Conservation (phyloP, 2,329 filamentous ascomycete genomes). For the Cadophora malorum region DNA sequence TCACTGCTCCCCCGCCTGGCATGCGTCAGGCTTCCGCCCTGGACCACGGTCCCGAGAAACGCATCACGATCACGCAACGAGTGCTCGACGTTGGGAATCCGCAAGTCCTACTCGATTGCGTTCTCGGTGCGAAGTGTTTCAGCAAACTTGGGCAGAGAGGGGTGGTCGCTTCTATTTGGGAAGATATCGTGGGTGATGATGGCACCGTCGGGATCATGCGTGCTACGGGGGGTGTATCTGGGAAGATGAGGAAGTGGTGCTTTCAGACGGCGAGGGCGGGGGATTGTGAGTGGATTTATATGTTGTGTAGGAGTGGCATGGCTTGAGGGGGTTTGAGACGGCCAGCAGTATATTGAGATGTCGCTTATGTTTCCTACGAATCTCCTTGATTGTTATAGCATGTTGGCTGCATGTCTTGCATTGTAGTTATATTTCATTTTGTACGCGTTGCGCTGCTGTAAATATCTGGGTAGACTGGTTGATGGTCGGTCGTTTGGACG, state of each 20-base stretch:
- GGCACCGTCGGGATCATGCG: constrained; percentile 38
- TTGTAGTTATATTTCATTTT: constrained; percentile 5
- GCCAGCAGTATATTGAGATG: constrained; percentile 2
- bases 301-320: constrained; percentile 20
- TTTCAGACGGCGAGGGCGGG: constrained; percentile 37
- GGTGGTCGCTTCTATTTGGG: constrained; percentile 40
- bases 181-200: constrained; percentile 41
- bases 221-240: constrained; percentile 38
- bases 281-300: constrained; percentile 43
- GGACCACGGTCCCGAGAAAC: constrained; percentile 77
- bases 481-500: no score
- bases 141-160: constrained; percentile 37
- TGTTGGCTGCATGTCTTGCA: constrained; percentile 7
- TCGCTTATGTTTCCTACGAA: background rate
- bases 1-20: constrained; percentile 74
- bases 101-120: constrained; percentile 34
- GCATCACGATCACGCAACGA: constrained; percentile 55
- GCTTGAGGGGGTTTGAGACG: background rate
- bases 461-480: no score
- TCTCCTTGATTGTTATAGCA: constrained; percentile 4
- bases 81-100: constrained; percentile 19
- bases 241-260: constrained; percentile 41
- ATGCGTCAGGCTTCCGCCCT: constrained; percentile 64
- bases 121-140: constrained; percentile 38
- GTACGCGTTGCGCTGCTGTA: background rate